Percentiles rank a stretch among this genome's conserved stretches.
Evolutionary conservation across 2,329 filamentous ascomycete species (phyloP).

Genomic region (Fusarium veterinarium): DNA sequence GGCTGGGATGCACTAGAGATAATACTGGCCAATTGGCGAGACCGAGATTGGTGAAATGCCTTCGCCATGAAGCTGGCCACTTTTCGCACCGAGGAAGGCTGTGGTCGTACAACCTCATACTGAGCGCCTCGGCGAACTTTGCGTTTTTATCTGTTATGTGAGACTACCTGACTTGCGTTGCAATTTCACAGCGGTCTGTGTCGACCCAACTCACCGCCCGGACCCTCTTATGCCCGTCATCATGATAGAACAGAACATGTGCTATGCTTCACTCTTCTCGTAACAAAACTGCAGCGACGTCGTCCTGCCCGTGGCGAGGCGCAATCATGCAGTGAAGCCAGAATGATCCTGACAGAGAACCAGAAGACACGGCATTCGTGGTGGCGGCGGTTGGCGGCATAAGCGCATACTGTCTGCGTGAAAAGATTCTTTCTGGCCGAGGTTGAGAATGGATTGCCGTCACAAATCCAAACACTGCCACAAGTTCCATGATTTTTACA

Average conservation of each 20-base stretch:
- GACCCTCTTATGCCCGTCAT: background rate
- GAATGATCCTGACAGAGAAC: conserved; percentile 8
- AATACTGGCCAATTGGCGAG: conserved; percentile 30
- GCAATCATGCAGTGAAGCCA: conserved; percentile 7
- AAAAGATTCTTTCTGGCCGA: background rate
- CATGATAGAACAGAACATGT: background rate
- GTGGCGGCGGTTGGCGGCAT: conserved; percentile 19
- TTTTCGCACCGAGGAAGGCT: conserved; percentile 20
- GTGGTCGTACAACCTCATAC: conserved; percentile 14
- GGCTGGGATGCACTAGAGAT: conserved; percentile 32
- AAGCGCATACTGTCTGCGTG: conserved; percentile 3
- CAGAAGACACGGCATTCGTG: conserved; percentile 3
- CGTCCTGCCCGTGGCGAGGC: conserved; percentile 20
- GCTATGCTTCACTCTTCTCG: background rate
- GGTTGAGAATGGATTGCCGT: conserved; percentile 15
- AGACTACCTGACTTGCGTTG: conserved; percentile 14
- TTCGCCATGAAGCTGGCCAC: conserved; percentile 14
- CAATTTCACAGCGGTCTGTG: conserved; percentile 31
- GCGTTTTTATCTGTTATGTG: conserved; percentile 14
- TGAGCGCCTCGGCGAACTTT: conserved; percentile 28
- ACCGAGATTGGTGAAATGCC: conserved; percentile 23
- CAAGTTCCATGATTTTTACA: conserved; percentile 20
- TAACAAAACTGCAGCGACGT: background rate
- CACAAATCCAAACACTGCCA: conserved; percentile 25
- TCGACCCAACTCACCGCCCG: conserved; percentile 11